Conservation (phyloP, 306 rosid species). For the Chamaecrista fasciculata region DNA sequence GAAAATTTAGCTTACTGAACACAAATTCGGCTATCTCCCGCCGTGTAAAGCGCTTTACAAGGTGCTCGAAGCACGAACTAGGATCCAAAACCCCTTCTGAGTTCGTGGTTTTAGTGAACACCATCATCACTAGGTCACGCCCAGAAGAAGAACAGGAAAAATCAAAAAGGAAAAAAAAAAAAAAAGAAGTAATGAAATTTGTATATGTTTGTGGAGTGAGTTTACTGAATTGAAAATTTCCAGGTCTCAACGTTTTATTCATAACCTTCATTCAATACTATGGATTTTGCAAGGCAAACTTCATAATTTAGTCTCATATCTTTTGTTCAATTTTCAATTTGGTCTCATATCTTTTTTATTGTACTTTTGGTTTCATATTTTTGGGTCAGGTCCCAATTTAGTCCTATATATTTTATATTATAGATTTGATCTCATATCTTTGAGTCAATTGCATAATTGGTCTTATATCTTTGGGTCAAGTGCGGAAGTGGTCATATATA, state of each 20-base stretch:
- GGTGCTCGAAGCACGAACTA: slow-evolving; percentile 15
- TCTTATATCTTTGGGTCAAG: no score
- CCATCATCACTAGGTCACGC: neutral
- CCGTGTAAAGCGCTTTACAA: slow-evolving; percentile 31
- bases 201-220: neutral
- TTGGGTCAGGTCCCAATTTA: no score
- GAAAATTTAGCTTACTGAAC: slow-evolving; percentile 8
- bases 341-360: no score
- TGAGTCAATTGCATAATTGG: no score
- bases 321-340: no score
- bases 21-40: slow-evolving; percentile 35
- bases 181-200: no score
- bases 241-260: neutral
- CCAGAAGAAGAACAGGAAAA: neutral
- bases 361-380: no score
- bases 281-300: slow-evolving; percentile 5
- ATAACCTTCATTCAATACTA: neutral
- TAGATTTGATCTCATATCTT: no score
- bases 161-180: no score
- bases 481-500: no score
- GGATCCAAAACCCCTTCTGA: neutral
- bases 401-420: no score
- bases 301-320: no score
- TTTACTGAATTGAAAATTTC: neutral
- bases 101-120: neutral